Evolutionary conservation across 2,329 filamentous ascomycete species (phyloP).

Genomic region (Beauveria asiatica): DNA sequence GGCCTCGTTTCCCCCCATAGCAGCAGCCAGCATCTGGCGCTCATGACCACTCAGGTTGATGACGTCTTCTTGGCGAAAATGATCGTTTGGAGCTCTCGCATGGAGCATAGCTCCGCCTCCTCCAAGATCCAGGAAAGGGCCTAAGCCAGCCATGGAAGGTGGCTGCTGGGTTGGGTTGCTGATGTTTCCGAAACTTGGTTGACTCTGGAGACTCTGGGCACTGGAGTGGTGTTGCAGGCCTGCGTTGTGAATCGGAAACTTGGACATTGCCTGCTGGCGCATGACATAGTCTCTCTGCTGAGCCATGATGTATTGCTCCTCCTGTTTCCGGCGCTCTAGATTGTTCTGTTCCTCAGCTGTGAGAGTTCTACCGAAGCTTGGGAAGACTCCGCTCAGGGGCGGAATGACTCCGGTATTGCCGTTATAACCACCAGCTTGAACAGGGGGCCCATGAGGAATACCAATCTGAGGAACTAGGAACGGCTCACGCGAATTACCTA

Average conservation of each 20-base stretch:
- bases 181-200: slow-evolving; percentile 93
- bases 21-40: slow-evolving; percentile 41
- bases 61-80: slow-evolving; percentile 65
- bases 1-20: slow-evolving; percentile 24
- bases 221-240: slow-evolving; percentile 86
- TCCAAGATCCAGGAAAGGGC: slow-evolving; percentile 62
- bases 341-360: slow-evolving; percentile 98
- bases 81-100: slow-evolving; percentile 31
- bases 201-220: slow-evolving; percentile 90
- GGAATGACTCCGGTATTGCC: slow-evolving; percentile 61
- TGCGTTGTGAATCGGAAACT: slow-evolving; percentile 53
- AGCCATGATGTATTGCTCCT: slow-evolving; percentile 95
- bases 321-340: slow-evolving; percentile 89
- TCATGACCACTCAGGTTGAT: slow-evolving; percentile 51
- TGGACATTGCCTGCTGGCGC: slow-evolving; percentile 70
- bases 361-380: slow-evolving; percentile 85
- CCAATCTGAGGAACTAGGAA: slow-evolving; percentile 97
- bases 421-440: slow-evolving; percentile 40
- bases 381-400: slow-evolving; percentile 87
- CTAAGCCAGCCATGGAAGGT: slow-evolving; percentile 47
- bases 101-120: slow-evolving; percentile 32
- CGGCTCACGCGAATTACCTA: slow-evolving; percentile 93
- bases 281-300: slow-evolving; percentile 89
- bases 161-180: slow-evolving; percentile 62
- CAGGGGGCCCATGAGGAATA: slow-evolving; percentile 75